Evolutionary conservation across 2,329 filamentous ascomycete species (phyloP).

Genomic region (Juglanconis oblonga): DNA sequence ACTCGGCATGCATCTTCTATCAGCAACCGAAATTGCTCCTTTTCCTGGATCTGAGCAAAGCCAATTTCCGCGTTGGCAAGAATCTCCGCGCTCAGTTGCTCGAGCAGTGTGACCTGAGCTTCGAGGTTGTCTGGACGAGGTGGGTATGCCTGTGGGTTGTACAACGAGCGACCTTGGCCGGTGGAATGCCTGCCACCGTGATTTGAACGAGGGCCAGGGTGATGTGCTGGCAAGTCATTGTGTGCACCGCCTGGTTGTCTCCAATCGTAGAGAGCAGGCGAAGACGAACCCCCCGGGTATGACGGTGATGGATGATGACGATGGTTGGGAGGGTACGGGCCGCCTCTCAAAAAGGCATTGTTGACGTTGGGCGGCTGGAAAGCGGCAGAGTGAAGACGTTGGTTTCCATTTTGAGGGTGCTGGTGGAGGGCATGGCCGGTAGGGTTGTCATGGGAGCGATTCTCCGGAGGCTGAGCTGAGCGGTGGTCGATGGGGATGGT

Average conservation of each 20-base stretch:
- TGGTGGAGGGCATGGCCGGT: slow-evolving; percentile 28
- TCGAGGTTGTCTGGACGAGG: slow-evolving; percentile 42
- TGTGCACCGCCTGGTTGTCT: slow-evolving; percentile 20
- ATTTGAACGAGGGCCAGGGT: slow-evolving; percentile 14
- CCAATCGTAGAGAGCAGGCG: slow-evolving; percentile 27
- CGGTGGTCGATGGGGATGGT: slow-evolving; percentile 53
- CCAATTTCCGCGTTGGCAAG: slow-evolving; percentile 62
- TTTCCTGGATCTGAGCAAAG: slow-evolving; percentile 60
- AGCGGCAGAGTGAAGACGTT: slow-evolving; percentile 33
- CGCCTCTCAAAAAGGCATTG: slow-evolving; percentile 18
- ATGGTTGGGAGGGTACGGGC: slow-evolving; percentile 20
- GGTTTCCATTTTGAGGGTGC: slow-evolving; percentile 25
- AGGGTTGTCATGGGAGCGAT: slow-evolving; percentile 29
- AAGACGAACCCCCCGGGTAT: slow-evolving; percentile 26
- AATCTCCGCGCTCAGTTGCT: slow-evolving; percentile 45
- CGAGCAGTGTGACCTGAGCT: slow-evolving; percentile 47
- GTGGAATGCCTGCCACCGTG: slow-evolving; percentile 7
- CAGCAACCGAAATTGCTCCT: slow-evolving; percentile 64
- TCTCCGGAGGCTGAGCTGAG: slow-evolving; percentile 26
- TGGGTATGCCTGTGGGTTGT: slow-evolving; percentile 30
- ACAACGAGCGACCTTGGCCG: slow-evolving; percentile 5
- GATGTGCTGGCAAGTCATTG: slow-evolving; percentile 17
- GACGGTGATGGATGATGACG: slow-evolving; percentile 32
- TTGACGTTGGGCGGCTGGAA: slow-evolving; percentile 27
- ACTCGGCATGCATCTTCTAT: slow-evolving; percentile 65